Percentiles rank a stretch among this genome's conserved stretches.
phyloP scores from a whole-genome alignment of 2,329 filamentous ascomycete genomes.

The Exophiala spinifera region DNA sequence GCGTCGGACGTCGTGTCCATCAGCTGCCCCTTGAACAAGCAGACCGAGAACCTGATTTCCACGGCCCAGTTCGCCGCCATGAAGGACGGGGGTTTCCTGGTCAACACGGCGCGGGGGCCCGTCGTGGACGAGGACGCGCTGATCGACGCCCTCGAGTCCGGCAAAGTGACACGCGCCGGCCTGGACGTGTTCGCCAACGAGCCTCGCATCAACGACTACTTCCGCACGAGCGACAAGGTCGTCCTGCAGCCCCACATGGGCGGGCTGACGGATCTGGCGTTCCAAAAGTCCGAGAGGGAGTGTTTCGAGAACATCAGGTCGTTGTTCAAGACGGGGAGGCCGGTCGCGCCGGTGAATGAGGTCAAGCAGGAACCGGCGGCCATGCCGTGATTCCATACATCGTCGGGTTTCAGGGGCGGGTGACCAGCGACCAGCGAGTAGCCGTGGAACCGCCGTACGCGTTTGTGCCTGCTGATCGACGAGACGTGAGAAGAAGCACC shows the following conservation, averaged over 20 bases:
- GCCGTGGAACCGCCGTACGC: too few relatives aligned
- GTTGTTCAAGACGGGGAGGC: conserved; percentile 39
- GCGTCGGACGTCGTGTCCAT: conserved; percentile 36
- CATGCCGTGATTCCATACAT: not conserved
- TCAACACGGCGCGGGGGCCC: conserved; percentile 53
- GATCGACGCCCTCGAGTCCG: conserved; percentile 46
- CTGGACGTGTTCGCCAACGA: conserved; percentile 50
- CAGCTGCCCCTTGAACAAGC: conserved; percentile 24
- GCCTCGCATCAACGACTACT: conserved; percentile 43
- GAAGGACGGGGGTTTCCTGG: conserved; percentile 47
- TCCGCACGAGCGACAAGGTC: conserved; percentile 41
- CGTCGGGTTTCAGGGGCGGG: too few relatives aligned
- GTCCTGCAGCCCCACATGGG: conserved; percentile 47
- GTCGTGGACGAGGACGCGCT: conserved; percentile 51
- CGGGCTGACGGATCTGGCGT: conserved; percentile 45
- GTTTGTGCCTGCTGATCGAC: too few relatives aligned
- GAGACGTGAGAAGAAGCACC: too few relatives aligned
- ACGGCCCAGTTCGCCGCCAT: conserved; percentile 43
- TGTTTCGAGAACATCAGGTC: conserved; percentile 48
- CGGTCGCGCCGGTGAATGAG: conserved; percentile 40
- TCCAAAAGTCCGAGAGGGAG: conserved; percentile 43
- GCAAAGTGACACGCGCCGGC: conserved; percentile 48
- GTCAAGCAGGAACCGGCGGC: not conserved
- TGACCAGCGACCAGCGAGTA: too few relatives aligned
- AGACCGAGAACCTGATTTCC: conserved; percentile 31